Percentiles rank a stretch among this genome's conserved stretches.
These are phyloP conservation scores for Parascedosporium putredinis DNA, from an alignment of 2,329 filamentous ascomycete species.

Conservation along the genomic window DNA sequence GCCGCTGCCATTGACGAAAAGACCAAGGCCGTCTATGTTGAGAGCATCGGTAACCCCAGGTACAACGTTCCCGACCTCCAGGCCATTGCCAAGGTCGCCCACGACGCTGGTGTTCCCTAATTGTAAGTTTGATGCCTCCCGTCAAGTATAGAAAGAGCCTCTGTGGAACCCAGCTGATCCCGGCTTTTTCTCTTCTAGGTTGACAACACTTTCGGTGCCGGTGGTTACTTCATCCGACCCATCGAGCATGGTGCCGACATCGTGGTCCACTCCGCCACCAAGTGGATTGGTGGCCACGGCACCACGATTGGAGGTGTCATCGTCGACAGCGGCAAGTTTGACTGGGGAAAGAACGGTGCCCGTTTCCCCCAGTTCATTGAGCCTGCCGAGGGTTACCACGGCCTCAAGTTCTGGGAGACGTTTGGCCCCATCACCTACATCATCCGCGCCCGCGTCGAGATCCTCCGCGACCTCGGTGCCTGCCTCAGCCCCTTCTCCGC, in stretches of 20 bases:
- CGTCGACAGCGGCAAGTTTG: constrained; percentile 82
- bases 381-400: constrained; percentile 81
- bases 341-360: constrained; percentile 76
- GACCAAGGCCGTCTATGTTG: constrained; percentile 85
- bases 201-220: constrained; percentile 92
- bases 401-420: constrained; percentile 87
- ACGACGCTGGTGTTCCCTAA: constrained; percentile 52
- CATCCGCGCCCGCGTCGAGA: constrained; percentile 79
- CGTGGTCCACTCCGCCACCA: constrained; percentile 86
- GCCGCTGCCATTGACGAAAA: constrained; percentile 77
- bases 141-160: too few relatives aligned
- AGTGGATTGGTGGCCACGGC: constrained; percentile 95
- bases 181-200: constrained; percentile 48
- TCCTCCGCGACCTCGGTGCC: constrained; percentile 76
- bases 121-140: constrained; percentile 34
- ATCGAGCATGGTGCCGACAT: constrained; percentile 91
- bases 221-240: constrained; percentile 77
- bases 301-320: constrained; percentile 84
- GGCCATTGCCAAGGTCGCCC: constrained; percentile 72
- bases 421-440: constrained; percentile 77
- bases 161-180: too few relatives aligned
- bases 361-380: constrained; percentile 92
- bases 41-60: constrained; percentile 86
- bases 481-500: constrained; percentile 82
- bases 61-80: constrained; percentile 92